A percentile compares a stretch with the other conserved stretches of the same genome.
These are phyloP conservation scores for Colletotrichum nymphaeae DNA, from an alignment of 2,329 filamentous ascomycete genomes.

Conservation along the genomic window DNA sequence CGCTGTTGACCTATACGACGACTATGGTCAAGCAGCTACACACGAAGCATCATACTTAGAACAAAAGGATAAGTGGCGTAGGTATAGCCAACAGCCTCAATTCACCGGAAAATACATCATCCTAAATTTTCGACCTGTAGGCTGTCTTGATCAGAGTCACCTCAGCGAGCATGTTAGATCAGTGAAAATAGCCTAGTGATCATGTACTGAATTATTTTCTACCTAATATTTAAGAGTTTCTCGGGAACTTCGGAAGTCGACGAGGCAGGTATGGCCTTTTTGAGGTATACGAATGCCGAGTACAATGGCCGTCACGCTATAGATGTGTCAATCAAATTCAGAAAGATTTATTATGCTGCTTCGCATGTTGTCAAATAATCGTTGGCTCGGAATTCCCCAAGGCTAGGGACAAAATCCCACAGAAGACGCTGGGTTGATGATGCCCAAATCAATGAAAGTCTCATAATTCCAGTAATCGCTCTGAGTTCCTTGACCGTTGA, in stretches of 20 bases:
- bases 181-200: no score
- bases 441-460: background rate
- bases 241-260: no score
- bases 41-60: background rate
- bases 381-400: background rate
- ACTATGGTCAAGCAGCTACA: background rate
- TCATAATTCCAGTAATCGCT: constrained; percentile 23
- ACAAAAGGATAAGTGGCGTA: background rate
- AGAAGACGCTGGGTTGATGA: constrained; percentile 4
- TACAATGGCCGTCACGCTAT: background rate
- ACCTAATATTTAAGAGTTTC: no score
- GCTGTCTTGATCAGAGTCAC: no score
- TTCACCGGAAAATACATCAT: no score
- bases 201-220: no score
- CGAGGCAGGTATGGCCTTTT: no score
- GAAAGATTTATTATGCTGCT: background rate
- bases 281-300: background rate
- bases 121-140: no score
- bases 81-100: no score
- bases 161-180: no score
- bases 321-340: background rate
- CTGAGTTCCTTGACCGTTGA: background rate
- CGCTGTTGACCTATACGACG: background rate
- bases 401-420: background rate
- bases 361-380: background rate